Conservation (phyloP, 768 basidiomycete genomes). For the Tulasnella sp. region DNA sequence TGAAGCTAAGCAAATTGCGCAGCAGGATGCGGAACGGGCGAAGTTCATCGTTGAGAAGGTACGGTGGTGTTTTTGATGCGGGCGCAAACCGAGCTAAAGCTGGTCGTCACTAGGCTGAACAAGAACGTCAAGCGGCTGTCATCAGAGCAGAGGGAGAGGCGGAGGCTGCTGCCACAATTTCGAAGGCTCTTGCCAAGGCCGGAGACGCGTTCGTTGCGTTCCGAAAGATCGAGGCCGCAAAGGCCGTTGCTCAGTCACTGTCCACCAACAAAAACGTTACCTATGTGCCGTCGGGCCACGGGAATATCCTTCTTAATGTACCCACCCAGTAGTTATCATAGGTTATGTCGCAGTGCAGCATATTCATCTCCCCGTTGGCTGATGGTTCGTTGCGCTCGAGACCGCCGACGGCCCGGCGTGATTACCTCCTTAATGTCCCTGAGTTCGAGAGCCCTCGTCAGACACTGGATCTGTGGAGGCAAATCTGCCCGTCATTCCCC, state of each 20-base stretch:
- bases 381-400: background rate
- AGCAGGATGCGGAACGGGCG: slow-evolving; percentile 98
- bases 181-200: slow-evolving; percentile 80
- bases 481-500: background rate
- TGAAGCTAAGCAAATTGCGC: slow-evolving; percentile 98
- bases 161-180: slow-evolving; percentile 91
- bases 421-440: background rate
- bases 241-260: slow-evolving; percentile 89
- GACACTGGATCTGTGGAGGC: background rate
- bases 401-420: background rate
- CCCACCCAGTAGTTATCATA: slow-evolving; percentile 39
- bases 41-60: slow-evolving; percentile 99
- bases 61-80: slow-evolving; percentile 22
- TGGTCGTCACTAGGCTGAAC: slow-evolving; percentile 66
- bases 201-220: slow-evolving; percentile 94
- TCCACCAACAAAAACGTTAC: slow-evolving; percentile 74
- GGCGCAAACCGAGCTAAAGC: background rate
- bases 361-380: slow-evolving; percentile 1
- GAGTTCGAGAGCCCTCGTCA: background rate
- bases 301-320: slow-evolving; percentile 77
- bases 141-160: slow-evolving; percentile 98
- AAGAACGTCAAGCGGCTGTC: slow-evolving; percentile 97
- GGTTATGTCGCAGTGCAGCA: background rate
- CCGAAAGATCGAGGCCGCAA: slow-evolving; percentile 94
- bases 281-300: slow-evolving; percentile 75